Conservation (phyloP, 495 filamentous ascomycete genomes). For the Aspergillus campestris region DNA sequence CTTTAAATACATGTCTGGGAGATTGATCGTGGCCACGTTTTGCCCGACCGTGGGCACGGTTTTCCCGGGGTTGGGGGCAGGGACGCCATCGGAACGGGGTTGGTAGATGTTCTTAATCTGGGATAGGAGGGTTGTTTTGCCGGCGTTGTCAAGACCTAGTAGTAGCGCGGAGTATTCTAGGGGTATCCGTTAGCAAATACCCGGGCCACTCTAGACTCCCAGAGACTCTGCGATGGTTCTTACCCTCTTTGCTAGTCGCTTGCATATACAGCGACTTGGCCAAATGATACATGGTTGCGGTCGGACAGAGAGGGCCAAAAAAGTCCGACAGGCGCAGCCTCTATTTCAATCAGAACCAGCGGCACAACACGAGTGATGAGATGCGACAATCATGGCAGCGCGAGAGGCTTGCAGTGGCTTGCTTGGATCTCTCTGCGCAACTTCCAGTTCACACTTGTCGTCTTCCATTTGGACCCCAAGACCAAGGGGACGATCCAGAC, state of each 20-base stretch:
- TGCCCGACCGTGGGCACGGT: slow-evolving; percentile 97
- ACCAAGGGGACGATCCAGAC: background rate
- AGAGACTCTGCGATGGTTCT: background rate
- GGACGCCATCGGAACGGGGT: slow-evolving; percentile 47
- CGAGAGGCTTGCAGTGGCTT: background rate
- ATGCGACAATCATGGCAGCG: slow-evolving; percentile 18
- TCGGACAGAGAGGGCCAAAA: slow-evolving; percentile 3
- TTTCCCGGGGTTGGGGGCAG: slow-evolving; percentile 45
- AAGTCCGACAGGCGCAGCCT: slow-evolving; percentile 1
- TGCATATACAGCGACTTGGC: slow-evolving; percentile 90
- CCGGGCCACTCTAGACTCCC: background rate
- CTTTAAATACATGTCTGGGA: slow-evolving; percentile 91
- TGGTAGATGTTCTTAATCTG: slow-evolving; percentile 86
- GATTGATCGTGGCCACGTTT: slow-evolving; percentile 81
- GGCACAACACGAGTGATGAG: slow-evolving; percentile 4
- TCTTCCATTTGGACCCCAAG: background rate
- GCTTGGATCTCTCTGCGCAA: background rate
- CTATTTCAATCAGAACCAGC: slow-evolving; percentile 13
- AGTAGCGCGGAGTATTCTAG: slow-evolving; percentile 95
- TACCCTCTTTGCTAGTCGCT: slow-evolving; percentile 91
- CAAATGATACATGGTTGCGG: slow-evolving; percentile 80
- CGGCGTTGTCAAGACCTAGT: slow-evolving; percentile 94
- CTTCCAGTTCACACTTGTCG: background rate
- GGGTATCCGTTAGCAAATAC: background rate
- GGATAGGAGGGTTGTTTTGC: slow-evolving; percentile 96